Evolutionary conservation across 2,329 filamentous ascomycete genomes (phyloP).

Genomic region (Celoporthe dispersa): DNA sequence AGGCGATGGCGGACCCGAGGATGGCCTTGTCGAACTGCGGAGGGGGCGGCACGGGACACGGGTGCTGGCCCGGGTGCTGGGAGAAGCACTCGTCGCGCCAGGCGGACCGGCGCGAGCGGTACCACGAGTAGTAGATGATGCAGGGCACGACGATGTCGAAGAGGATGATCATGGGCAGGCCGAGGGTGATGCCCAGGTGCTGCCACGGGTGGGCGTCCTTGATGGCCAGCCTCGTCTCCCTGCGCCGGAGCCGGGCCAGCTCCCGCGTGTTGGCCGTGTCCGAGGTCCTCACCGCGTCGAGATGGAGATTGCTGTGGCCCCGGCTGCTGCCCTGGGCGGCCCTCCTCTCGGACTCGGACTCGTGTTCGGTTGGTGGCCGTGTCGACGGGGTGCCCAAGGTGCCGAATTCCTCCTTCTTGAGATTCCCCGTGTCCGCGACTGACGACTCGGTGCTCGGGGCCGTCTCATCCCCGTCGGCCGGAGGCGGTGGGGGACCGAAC

Average conservation of each 20-base stretch:
- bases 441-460: not conserved
- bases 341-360: not conserved
- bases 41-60: slow-evolving; percentile 13
- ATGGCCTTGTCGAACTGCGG: slow-evolving; percentile 39
- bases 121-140: slow-evolving; percentile 30
- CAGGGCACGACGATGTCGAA: slow-evolving; percentile 29
- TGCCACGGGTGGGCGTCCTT: slow-evolving; percentile 25
- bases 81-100: not conserved
- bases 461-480: slow-evolving; percentile 1
- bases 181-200: slow-evolving; percentile 27
- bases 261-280: not conserved
- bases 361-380: not conserved
- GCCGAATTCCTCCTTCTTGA: not conserved
- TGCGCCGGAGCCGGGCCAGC: slow-evolving; percentile 13
- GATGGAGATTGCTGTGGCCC: not conserved
- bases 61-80: not conserved
- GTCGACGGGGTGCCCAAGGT: not conserved
- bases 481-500: not conserved
- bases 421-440: not conserved
- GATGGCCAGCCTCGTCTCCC: slow-evolving; percentile 17
- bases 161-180: slow-evolving; percentile 28
- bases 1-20: slow-evolving; percentile 70
- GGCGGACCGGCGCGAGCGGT: not conserved
- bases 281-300: not conserved
- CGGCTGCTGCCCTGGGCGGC: not conserved